A percentile compares a stretch with the other conserved stretches of the same genome.
Conservation (phyloP, 2,329 filamentous ascomycete genomes). For the Clonostachys rosea region DNA sequence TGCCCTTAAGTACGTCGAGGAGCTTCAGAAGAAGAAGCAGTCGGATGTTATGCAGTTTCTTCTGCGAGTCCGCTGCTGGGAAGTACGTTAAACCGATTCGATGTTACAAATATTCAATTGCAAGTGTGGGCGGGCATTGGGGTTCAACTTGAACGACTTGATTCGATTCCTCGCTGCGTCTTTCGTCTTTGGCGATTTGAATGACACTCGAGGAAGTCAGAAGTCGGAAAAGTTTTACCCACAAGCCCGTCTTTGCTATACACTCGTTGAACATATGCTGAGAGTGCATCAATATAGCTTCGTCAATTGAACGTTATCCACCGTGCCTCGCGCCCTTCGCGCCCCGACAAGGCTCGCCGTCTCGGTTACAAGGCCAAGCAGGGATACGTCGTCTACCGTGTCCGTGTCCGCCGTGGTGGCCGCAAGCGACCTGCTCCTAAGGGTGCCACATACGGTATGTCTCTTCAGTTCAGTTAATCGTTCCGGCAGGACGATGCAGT, state of each 20-base stretch:
- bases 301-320: conserved; percentile 99
- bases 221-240: background rate
- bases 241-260: conserved; percentile 60
- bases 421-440: conserved; percentile 95
- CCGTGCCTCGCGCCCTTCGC: conserved; percentile 95
- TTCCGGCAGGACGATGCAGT: background rate
- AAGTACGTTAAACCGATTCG: conserved; percentile 61
- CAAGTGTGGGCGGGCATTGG: conserved; percentile 1
- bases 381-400: conserved; percentile 99
- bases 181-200: no score
- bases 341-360: conserved; percentile 99
- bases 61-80: conserved; percentile 99
- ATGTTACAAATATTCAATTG: background rate
- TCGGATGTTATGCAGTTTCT: conserved; percentile 99
- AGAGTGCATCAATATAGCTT: conserved; percentile 99
- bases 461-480: background rate
- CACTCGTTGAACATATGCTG: conserved; percentile 99
- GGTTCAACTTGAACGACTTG: background rate
- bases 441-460: conserved; percentile 97
- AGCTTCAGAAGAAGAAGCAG: conserved; percentile 99
- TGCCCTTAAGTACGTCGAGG: conserved; percentile 99
- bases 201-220: background rate
- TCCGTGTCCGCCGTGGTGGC: conserved; percentile 96
- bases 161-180: background rate
- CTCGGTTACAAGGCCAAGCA: conserved; percentile 99